A percentile compares a stretch with the other conserved stretches of the same genome.
Evolutionary conservation across 192 early-diverging fungal species (phyloP).

Genomic region (Dissophora ornata): DNA sequence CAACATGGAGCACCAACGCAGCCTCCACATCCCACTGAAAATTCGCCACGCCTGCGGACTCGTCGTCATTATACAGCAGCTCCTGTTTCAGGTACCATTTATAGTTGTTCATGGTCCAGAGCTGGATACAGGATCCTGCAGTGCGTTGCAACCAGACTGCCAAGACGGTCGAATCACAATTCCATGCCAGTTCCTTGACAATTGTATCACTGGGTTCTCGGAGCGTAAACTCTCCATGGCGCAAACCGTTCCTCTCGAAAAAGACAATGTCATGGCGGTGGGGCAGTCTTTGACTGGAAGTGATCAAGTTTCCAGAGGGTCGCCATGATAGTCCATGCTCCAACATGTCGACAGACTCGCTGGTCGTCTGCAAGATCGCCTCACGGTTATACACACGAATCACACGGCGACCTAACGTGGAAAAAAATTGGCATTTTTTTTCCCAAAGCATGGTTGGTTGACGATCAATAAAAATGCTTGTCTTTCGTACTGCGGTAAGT

Average conservation of each 20-base stretch:
- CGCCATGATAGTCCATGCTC: slow-evolving; percentile 86
- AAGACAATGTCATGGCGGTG: slow-evolving; percentile 91
- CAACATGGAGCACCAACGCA: slow-evolving; percentile 71
- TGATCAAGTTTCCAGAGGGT: slow-evolving; percentile 87
- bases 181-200: slow-evolving; percentile 82
- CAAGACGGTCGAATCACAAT: slow-evolving; percentile 88
- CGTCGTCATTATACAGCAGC: slow-evolving; percentile 59
- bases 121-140: slow-evolving; percentile 69
- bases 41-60: slow-evolving; percentile 53
- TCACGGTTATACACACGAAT: slow-evolving; percentile 89
- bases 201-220: slow-evolving; percentile 62
- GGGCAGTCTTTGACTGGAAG: slow-evolving; percentile 79
- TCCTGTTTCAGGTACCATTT: slow-evolving; percentile 97
- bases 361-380: slow-evolving; percentile 82
- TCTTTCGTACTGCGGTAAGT: no score
- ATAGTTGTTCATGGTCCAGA: slow-evolving; percentile 96
- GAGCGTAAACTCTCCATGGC: slow-evolving; percentile 92
- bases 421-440: neutral
- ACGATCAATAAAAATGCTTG: no score
- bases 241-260: slow-evolving; percentile 94
- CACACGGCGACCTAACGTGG: slow-evolving; percentile 63
- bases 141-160: slow-evolving; percentile 71
- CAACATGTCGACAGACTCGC: slow-evolving; percentile 81
- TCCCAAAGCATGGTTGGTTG: no score
- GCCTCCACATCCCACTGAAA: slow-evolving; percentile 88